Evolutionary conservation across 2,329 filamentous ascomycete species (phyloP), one percentile per base, ranked within the genome.

Genomic region (Aureobasidium sp.): DNA sequence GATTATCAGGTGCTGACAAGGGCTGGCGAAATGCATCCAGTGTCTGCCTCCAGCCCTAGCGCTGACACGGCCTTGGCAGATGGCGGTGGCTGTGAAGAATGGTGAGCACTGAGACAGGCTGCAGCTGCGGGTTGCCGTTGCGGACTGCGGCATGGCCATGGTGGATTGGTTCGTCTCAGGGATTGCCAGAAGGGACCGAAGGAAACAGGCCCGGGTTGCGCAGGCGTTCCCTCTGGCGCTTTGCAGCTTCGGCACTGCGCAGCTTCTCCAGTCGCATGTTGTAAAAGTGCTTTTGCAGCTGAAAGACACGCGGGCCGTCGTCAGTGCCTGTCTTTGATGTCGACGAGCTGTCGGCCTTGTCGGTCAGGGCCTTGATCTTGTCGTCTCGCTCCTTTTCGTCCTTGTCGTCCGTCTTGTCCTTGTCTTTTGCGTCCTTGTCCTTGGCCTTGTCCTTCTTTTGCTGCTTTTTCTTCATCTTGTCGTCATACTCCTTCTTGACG

Each of bases 231-330:
- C 87, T 85, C 70, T 93, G 94, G 58, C 89, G 82, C 74, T 87
- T 95, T 12, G 91, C 88, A 60, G 87, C 80, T 70, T 94, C 90
- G n/a, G 84, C 83, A 72, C 89, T 88, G 47, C 87, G 83, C 70
- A 91, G 87, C 71, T 88, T 88, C 72, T 91, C 86, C 56, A 96
- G 73, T 17, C 94, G 86, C 77, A 91, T 90, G 68, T 93, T 88
- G 72, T 91, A 95, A 75, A 99, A 96, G 29, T 85, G 83, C 68
- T 87, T 91, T 71, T 93, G 89, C 63, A 97, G 79, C 67, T 88
- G 84, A 76, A 94, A 99, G 2, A 96, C 82, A 45, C 93, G 84
- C 22, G 90, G 88, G 62, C 88, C 86, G 64, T 89, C 85, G 64
- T 89, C 86, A 20, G 12, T 6, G 37, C 20, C 37, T 20, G 64